Evolutionary conservation across 768 basidiomycete genomes (phyloP).

Genomic region (Rubroboletus satanas): DNA sequence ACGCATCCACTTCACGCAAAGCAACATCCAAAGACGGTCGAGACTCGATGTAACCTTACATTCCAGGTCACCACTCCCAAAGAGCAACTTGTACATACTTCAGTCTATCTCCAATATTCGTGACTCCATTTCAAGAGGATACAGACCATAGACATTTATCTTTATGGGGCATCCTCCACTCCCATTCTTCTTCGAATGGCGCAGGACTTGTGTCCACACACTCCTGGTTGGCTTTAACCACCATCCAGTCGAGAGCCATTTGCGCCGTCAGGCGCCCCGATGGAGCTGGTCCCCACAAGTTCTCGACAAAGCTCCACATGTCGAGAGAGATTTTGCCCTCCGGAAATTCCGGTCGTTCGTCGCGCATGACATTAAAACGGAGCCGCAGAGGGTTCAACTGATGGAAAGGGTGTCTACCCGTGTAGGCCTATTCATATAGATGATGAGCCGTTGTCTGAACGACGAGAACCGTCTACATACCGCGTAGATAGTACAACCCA

Average conservation of each 20-base stretch:
- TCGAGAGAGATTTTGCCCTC: conserved; percentile 12
- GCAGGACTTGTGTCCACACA: conserved; percentile 1
- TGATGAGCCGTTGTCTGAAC: not conserved
- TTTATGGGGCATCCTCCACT: conserved; percentile 2
- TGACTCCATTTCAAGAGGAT: not conserved
- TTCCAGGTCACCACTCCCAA: too few relatives aligned
- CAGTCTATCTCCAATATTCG: too few relatives aligned
- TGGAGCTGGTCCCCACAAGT: conserved; percentile 24
- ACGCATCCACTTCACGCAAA: too few relatives aligned
- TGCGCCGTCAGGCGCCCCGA: conserved; percentile 22
- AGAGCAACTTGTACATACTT: too few relatives aligned
- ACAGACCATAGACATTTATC: conserved; percentile 14
- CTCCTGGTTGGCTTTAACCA: conserved; percentile 9
- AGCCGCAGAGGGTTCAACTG: not conserved
- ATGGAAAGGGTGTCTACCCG: conserved; percentile 10
- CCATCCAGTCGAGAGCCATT: conserved; percentile 25
- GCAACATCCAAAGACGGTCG: too few relatives aligned
- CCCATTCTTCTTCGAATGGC: conserved; percentile 19
- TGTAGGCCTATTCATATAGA: conserved; percentile 13
- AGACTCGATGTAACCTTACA: too few relatives aligned
- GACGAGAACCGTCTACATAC: conserved; percentile 16
- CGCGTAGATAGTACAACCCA: conserved; percentile 40
- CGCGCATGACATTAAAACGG: not conserved
- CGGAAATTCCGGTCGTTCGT: conserved; percentile 15
- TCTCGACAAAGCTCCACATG: conserved; percentile 31